phyloP scores from a whole-genome alignment of 306 rosid species.

The Malus orientalis region DNA sequence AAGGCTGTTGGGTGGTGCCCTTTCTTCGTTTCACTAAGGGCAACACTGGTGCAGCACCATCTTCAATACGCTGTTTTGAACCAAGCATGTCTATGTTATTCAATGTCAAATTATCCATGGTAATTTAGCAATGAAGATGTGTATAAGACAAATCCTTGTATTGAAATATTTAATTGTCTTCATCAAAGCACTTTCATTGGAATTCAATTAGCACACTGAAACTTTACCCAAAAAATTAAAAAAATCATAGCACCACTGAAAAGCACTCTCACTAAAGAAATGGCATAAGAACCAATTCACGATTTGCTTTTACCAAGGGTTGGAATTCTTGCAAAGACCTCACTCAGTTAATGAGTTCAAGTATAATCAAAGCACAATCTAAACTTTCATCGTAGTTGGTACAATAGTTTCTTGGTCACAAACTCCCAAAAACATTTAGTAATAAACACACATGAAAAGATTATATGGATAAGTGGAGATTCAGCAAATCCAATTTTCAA shows the following conservation, averaged over 20 bases:
- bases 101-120: not conserved
- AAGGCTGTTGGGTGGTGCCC: slow-evolving; percentile 30
- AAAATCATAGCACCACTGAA: no score
- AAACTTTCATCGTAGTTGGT: not conserved
- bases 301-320: not conserved
- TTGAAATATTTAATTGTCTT: not conserved
- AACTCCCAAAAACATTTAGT: not conserved
- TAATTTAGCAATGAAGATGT: not conserved
- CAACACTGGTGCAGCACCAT: slow-evolving; percentile 37
- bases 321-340: not conserved
- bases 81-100: not conserved
- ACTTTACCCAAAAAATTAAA: no score
- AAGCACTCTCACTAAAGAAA: not conserved
- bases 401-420: not conserved
- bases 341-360: not conserved
- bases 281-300: not conserved
- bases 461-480: not conserved
- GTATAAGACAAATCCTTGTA: not conserved
- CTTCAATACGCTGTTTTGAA: slow-evolving; percentile 40
- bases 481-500: not conserved
- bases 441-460: not conserved
- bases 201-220: not conserved
- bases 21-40: slow-evolving; percentile 49
- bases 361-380: not conserved
- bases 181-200: not conserved